Evolutionary conservation across 2,329 filamentous ascomycete species (phyloP).

Genomic region (Talaromyces verruculosus): DNA sequence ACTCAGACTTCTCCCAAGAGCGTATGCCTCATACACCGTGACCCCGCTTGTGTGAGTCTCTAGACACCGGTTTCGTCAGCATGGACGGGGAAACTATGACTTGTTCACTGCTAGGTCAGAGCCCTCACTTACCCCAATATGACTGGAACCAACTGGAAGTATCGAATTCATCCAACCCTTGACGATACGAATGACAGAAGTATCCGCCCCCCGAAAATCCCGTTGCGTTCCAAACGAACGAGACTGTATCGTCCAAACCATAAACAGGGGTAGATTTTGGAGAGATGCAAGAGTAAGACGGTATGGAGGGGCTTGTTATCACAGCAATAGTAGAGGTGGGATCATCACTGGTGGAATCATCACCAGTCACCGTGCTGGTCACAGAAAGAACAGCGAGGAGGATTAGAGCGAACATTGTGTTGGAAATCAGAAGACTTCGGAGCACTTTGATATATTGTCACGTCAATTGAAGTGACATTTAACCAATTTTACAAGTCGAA

Average conservation of each 20-base stretch:
- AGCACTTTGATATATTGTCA: too few relatives aligned
- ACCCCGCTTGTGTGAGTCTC: background rate
- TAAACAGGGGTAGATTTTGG: background rate
- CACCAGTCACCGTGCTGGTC: background rate
- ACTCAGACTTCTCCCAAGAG: background rate
- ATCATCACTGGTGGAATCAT: background rate
- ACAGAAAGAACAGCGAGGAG: background rate
- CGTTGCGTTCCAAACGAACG: background rate
- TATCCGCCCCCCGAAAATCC: background rate
- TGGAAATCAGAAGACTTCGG: background rate
- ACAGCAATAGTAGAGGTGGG: background rate
- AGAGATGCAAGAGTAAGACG: background rate
- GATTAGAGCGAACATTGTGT: background rate
- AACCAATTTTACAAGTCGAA: background rate
- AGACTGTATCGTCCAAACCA: background rate
- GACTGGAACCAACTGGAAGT: background rate
- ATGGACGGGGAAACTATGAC: background rate
- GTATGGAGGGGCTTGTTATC: background rate
- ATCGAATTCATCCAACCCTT: background rate
- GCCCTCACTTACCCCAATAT: background rate
- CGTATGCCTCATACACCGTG: background rate
- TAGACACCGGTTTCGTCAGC: background rate
- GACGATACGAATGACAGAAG: background rate
- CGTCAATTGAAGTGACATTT: background rate
- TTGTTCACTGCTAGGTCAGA: background rate